Conservation (phyloP, 257 asterid species). For the Nicotiana sylvestris region DNA sequence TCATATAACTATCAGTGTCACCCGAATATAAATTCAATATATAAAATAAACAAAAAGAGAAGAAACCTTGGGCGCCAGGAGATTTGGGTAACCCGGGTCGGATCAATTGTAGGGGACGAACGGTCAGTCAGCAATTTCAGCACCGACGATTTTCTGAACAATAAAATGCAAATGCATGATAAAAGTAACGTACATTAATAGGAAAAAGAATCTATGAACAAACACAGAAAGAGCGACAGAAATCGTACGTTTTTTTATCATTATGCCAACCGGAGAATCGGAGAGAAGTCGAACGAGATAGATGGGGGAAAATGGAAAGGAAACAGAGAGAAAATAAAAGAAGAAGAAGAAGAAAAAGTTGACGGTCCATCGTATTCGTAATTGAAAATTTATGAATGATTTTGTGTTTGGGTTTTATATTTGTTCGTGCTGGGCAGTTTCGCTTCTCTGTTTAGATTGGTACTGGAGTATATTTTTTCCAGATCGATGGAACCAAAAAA, state of each 20-base stretch:
- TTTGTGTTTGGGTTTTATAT: neutral
- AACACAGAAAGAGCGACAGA: neutral
- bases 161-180: neutral
- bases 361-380: neutral
- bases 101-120: constrained; percentile 59
- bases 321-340: constrained; percentile 39
- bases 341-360: neutral
- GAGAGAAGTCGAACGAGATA: constrained; percentile 12
- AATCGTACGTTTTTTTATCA: constrained; percentile 14
- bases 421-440: neutral
- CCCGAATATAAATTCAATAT: neutral
- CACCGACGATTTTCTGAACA: constrained; percentile 45
- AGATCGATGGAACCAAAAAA: neutral
- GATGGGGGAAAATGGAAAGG: constrained; percentile 20
- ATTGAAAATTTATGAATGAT: neutral
- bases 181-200: constrained; percentile 27
- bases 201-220: neutral
- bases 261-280: constrained; percentile 47
- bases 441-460: neutral
- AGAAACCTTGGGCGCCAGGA: constrained; percentile 83
- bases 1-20: constrained; percentile 9
- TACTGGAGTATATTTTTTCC: too few species aligned
- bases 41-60: neutral
- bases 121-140: constrained; percentile 40
- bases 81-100: constrained; percentile 73